These are phyloP conservation scores for Geotrichum australiense DNA, from an alignment of 1,139 yeast species.

Conservation along the genomic window DNA sequence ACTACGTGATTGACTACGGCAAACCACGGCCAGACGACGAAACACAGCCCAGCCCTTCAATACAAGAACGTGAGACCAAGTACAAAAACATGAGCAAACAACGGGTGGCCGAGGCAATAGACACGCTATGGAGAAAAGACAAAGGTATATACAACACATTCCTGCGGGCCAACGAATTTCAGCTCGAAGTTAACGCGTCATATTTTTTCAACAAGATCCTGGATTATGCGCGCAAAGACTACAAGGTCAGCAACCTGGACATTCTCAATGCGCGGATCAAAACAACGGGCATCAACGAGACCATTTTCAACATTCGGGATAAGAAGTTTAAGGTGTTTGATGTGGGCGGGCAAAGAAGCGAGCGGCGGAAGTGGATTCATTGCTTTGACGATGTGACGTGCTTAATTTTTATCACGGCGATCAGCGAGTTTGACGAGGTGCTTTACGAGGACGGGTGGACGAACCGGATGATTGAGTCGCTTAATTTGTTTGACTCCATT, in stretches of 20 bases:
- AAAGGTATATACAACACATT: conserved; percentile 57
- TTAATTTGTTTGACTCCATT: conserved; percentile 73
- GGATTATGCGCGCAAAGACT: conserved; percentile 56
- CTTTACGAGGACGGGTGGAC: conserved; percentile 84
- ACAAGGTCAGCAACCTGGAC: conserved; percentile 72
- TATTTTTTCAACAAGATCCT: conserved; percentile 68
- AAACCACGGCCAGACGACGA: conserved; percentile 7
- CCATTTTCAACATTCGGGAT: conserved; percentile 58
- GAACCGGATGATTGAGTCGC: conserved; percentile 87
- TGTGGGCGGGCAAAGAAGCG: conserved; percentile 97
- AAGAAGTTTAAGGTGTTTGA: conserved; percentile 72
- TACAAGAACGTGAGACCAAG: background rate
- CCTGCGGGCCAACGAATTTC: conserved; percentile 65
- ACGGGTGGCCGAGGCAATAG: conserved; percentile 63
- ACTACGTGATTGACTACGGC: conserved; percentile 18
- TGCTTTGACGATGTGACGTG: conserved; percentile 91
- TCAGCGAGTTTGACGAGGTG: conserved; percentile 87
- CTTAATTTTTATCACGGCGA: conserved; percentile 83
- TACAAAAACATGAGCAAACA: conserved; percentile 24
- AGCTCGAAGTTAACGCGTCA: conserved; percentile 70
- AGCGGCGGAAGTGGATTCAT: conserved; percentile 93
- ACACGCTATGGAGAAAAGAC: conserved; percentile 60
- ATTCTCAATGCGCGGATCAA: conserved; percentile 86
- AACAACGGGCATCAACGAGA: conserved; percentile 93
- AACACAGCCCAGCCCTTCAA: background rate